Percentiles rank a stretch among this genome's conserved stretches.
These are phyloP conservation scores for Glebionis coronaria DNA, from an alignment of 129 eudicot genomes.

Conservation along the genomic window DNA sequence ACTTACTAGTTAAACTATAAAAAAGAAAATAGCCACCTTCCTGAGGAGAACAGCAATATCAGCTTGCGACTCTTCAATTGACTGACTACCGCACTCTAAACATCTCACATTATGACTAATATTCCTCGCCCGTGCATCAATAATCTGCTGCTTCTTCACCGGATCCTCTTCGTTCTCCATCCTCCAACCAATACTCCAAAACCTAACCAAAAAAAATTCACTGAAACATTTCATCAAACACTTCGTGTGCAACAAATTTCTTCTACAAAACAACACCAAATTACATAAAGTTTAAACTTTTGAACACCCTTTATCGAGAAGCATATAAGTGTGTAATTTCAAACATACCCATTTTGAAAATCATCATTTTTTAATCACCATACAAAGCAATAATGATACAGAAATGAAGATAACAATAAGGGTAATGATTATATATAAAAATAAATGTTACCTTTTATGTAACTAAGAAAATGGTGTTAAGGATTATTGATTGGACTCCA, in stretches of 20 bases:
- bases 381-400: background rate
- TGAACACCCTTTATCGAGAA: background rate
- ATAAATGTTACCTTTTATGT: constrained; percentile 10
- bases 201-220: constrained; percentile 18
- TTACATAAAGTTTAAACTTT: background rate
- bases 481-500: background rate
- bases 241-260: constrained; percentile 4
- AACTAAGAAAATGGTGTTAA: background rate
- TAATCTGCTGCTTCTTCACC: constrained; percentile 52
- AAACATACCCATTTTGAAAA: background rate
- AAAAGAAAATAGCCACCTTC: constrained; percentile 40
- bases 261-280: background rate
- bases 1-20: too few relatives aligned
- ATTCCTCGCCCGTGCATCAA: constrained; percentile 83
- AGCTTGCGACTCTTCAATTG: constrained; percentile 97
- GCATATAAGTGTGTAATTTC: background rate
- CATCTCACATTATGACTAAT: constrained; percentile 93
- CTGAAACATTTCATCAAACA: constrained; percentile 40
- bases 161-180: constrained; percentile 68
- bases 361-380: background rate
- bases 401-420: background rate
- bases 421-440: background rate
- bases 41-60: constrained; percentile 85
- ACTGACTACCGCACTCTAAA: constrained; percentile 93
- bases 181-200: background rate